phyloP scores from a whole-genome alignment of 1,284 basidiomycete species.

The Limonomyces culmigenus region DNA sequence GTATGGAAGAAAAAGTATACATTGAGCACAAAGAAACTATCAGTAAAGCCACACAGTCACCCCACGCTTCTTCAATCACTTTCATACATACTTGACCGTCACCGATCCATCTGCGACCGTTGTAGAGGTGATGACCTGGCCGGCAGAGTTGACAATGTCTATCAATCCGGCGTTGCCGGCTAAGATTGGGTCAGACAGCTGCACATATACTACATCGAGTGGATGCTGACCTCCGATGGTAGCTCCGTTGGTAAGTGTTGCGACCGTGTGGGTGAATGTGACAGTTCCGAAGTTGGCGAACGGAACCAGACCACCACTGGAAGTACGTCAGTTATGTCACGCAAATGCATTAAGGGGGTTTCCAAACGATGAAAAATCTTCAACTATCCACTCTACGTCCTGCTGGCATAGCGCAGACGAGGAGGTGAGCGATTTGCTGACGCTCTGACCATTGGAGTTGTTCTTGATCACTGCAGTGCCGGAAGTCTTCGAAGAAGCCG shows the following conservation, averaged over 20 bases:
- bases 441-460: constrained; percentile 13
- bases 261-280: constrained; percentile 12
- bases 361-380: constrained; percentile 17
- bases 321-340: no score
- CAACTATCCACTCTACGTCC: constrained; percentile 19
- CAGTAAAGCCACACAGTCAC: no score
- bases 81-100: constrained; percentile 11
- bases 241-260: constrained; percentile 7
- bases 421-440: constrained; percentile 14
- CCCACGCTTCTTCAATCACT: no score
- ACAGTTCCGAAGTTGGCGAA: constrained; percentile 21
- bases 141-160: constrained; percentile 16
- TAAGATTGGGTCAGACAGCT: no score
- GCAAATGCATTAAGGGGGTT: no score
- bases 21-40: no score
- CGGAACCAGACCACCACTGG: no score
- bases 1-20: no score
- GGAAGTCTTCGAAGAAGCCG: constrained; percentile 11
- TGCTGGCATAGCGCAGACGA: constrained; percentile 16
- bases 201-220: no score
- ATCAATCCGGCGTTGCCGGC: constrained; percentile 12
- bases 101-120: constrained; percentile 9
- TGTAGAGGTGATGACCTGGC: constrained; percentile 11
- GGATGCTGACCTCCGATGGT: no score
- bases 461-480: constrained; percentile 16